These are phyloP conservation scores for Wickerhamomyces bisporus DNA, from an alignment of 805 yeast species.

Conservation along the genomic window DNA sequence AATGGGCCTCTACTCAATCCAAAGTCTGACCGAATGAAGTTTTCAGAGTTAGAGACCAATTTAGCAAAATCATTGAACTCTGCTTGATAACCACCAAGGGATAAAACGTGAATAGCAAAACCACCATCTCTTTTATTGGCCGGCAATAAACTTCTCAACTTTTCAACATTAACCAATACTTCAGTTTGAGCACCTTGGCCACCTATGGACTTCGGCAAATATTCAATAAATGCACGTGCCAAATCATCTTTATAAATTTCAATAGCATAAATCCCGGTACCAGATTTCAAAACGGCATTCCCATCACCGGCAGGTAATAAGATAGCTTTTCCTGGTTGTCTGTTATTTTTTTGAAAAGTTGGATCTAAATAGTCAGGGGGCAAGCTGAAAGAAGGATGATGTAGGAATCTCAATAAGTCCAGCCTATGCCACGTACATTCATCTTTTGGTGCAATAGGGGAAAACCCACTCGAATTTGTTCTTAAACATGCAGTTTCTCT, in stretches of 20 bases:
- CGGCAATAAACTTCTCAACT: slow-evolving; percentile 34
- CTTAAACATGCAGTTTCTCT: slow-evolving; percentile 56
- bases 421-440: slow-evolving; percentile 87
- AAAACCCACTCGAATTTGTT: slow-evolving; percentile 42
- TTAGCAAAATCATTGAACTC: slow-evolving; percentile 43
- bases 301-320: slow-evolving; percentile 43
- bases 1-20: slow-evolving; percentile 37
- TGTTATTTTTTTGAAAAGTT: slow-evolving; percentile 24
- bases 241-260: slow-evolving; percentile 51
- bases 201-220: slow-evolving; percentile 45
- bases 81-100: slow-evolving; percentile 57
- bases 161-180: slow-evolving; percentile 42
- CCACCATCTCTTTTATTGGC: slow-evolving; percentile 26
- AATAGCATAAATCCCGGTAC: slow-evolving; percentile 67
- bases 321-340: slow-evolving; percentile 36
- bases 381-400: slow-evolving; percentile 73
- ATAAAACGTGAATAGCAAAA: slow-evolving; percentile 48
- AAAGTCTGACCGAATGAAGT: slow-evolving; percentile 28
- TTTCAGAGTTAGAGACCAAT: slow-evolving; percentile 12
- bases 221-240: slow-evolving; percentile 54
- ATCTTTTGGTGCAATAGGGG: slow-evolving; percentile 48
- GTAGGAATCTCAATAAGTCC: slow-evolving; percentile 70
- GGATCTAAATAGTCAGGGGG: slow-evolving; percentile 59
- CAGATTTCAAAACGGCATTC: slow-evolving; percentile 41
- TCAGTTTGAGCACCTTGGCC: slow-evolving; percentile 60